These are phyloP conservation scores for Diaporthe batatas DNA, from an alignment of 2,329 filamentous ascomycete genomes.

Conservation along the genomic window DNA sequence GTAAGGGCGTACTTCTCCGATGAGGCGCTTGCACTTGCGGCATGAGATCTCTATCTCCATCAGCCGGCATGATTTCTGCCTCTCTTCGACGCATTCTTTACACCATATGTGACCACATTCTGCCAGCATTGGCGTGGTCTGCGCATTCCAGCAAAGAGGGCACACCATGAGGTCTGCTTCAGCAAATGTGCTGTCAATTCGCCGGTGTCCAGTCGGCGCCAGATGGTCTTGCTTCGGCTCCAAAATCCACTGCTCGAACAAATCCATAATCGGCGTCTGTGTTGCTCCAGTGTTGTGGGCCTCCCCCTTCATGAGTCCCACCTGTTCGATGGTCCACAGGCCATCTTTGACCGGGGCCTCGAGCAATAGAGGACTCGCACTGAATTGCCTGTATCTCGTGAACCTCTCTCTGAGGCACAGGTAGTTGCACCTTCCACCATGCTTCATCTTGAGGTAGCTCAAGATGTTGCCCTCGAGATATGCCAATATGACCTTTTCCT, in stretches of 20 bases:
- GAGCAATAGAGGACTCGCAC: neutral
- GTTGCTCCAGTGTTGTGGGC: neutral
- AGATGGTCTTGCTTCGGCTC: neutral
- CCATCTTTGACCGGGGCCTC: neutral
- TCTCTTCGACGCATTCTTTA: neutral
- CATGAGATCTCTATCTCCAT: neutral
- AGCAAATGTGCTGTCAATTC: neutral
- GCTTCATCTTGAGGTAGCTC: neutral
- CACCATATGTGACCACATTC: neutral
- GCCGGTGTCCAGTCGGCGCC: neutral
- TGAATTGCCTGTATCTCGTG: neutral
- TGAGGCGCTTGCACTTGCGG: neutral
- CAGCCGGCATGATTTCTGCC: neutral
- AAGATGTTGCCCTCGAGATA: neutral
- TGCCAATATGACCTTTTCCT: neutral
- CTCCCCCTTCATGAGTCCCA: neutral
- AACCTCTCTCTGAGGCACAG: neutral
- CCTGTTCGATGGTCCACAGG: neutral
- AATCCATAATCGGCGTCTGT: neutral
- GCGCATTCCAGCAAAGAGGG: neutral
- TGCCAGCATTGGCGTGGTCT: neutral
- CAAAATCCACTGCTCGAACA: neutral
- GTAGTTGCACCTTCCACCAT: neutral
- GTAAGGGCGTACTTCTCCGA: neutral
- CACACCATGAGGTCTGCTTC: neutral